A percentile compares a stretch with the other conserved stretches of the same genome.
These are phyloP conservation scores for Hanseniaspora lachancei DNA, from an alignment of 805 yeast genomes.

Conservation along the genomic window DNA sequence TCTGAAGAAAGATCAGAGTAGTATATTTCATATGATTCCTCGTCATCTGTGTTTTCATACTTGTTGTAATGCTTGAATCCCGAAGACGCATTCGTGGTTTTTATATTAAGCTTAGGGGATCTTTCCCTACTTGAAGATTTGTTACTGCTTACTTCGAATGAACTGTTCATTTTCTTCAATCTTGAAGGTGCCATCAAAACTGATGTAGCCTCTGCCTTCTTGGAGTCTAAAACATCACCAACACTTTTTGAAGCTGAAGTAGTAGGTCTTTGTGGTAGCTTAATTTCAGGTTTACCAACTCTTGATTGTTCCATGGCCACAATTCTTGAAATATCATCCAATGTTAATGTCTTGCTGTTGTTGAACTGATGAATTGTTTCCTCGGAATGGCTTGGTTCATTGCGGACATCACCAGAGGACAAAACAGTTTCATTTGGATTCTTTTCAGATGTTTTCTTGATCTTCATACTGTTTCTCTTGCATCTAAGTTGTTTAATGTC, in stretches of 20 bases:
- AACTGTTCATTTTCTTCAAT: not conserved
- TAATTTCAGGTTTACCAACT: conserved; percentile 54
- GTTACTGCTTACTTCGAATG: not conserved
- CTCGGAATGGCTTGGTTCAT: conserved; percentile 21
- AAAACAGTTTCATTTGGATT: conserved; percentile 40
- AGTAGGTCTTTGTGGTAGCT: conserved; percentile 45
- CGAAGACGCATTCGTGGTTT: conserved; percentile 45
- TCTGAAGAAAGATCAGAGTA: conserved; percentile 39
- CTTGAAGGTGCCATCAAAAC: not conserved
- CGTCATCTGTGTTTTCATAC: conserved; percentile 22
- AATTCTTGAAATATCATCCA: conserved; percentile 93
- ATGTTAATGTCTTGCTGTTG: conserved; percentile 72
- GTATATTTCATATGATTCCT: conserved; percentile 30
- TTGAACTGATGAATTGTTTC: conserved; percentile 31
- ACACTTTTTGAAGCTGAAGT: not conserved
- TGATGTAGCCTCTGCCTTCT: not conserved
- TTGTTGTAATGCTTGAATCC: conserved; percentile 70
- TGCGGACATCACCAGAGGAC: conserved; percentile 47
- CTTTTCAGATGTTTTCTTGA: conserved; percentile 35
- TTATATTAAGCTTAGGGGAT: conserved; percentile 18
- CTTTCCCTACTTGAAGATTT: not conserved
- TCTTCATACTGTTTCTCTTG: conserved; percentile 47
- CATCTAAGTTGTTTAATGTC: conserved; percentile 70
- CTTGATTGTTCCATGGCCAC: conserved; percentile 96
- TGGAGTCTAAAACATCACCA: not conserved